phyloP scores from a whole-genome alignment of 1,284 basidiomycete genomes.

The Vanrija sp. region DNA sequence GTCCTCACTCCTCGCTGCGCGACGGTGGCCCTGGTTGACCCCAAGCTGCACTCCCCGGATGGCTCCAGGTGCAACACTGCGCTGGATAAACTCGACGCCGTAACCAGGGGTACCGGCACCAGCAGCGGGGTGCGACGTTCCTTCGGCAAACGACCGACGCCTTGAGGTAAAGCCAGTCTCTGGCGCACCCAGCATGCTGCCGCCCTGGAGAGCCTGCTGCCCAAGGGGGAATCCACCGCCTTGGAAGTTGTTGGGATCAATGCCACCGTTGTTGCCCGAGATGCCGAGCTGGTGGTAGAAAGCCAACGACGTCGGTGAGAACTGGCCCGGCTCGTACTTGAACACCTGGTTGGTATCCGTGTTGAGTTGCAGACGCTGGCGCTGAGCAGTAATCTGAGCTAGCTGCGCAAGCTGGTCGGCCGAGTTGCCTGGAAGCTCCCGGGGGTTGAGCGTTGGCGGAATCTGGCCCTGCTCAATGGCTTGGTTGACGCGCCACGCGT shows the following conservation, averaged over 20 bases:
- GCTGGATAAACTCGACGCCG: conserved; percentile 35
- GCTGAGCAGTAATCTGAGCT: conserved; percentile 16
- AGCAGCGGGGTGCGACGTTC: conserved; percentile 35
- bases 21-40: conserved; percentile 28
- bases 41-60: no score
- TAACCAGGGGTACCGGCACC: conserved; percentile 46
- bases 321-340: conserved; percentile 34
- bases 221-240: conserved; percentile 3
- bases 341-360: conserved; percentile 12
- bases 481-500: conserved; percentile 18
- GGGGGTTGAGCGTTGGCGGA: conserved; percentile 36
- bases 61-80: no score
- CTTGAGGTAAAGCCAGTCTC: background rate
- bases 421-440: conserved; percentile 29
- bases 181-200: conserved; percentile 1
- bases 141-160: conserved; percentile 34
- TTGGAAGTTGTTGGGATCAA: background rate
- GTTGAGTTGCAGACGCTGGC: conserved; percentile 24
- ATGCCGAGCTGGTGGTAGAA: conserved; percentile 37
- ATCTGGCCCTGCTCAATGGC: conserved; percentile 2
- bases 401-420: background rate
- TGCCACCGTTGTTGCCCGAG: background rate
- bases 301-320: conserved; percentile 41
- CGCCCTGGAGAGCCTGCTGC: conserved; percentile 17
- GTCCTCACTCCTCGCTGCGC: conserved; percentile 45